phyloP scores from a whole-genome alignment of 805 yeast species.

The Metschnikowia chrysomelidarum region DNA sequence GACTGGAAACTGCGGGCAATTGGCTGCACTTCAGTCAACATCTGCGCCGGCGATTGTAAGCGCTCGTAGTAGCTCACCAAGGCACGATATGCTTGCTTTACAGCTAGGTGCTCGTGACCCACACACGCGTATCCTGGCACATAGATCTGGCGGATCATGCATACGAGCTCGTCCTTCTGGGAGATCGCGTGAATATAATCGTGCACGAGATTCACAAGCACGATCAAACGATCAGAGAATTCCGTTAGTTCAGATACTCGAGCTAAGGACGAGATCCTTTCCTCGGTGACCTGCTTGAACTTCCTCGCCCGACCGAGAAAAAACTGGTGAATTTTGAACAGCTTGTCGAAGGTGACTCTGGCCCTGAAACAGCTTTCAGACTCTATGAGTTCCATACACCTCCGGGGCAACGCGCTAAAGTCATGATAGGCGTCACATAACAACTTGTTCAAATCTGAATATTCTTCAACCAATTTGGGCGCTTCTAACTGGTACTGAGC shows the following conservation, averaged over 20 bases:
- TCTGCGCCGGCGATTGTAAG: constrained; percentile 8
- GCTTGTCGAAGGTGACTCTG: constrained; percentile 14
- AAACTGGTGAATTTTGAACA: constrained; percentile 13
- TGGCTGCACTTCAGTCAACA: constrained; percentile 6
- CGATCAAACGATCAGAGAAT: constrained; percentile 8
- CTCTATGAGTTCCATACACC: constrained; percentile 13
- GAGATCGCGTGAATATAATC: constrained; percentile 12
- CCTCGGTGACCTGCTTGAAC: constrained; percentile 5
- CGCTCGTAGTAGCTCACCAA: constrained; percentile 9
- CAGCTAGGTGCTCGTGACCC: constrained; percentile 13
- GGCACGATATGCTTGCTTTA: constrained; percentile 10
- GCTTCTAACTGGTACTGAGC: constrained; percentile 2
- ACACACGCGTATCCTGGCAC: constrained; percentile 7
- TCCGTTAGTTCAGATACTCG: constrained; percentile 11
- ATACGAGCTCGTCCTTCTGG: constrained; percentile 13
- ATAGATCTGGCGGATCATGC: constrained; percentile 10
- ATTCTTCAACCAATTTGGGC: constrained; percentile 7
- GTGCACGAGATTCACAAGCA: constrained; percentile 10
- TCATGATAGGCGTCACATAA: constrained; percentile 13
- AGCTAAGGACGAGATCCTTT: constrained; percentile 6
- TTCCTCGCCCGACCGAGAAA: constrained; percentile 9
- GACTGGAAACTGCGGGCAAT: constrained; percentile 8
- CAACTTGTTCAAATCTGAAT: constrained; percentile 8
- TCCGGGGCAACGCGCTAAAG: constrained; percentile 10
- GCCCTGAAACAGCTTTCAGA: constrained; percentile 14